These are phyloP conservation scores for Mycena capillaripes DNA, from an alignment of 768 basidiomycete species.

Conservation along the genomic window DNA sequence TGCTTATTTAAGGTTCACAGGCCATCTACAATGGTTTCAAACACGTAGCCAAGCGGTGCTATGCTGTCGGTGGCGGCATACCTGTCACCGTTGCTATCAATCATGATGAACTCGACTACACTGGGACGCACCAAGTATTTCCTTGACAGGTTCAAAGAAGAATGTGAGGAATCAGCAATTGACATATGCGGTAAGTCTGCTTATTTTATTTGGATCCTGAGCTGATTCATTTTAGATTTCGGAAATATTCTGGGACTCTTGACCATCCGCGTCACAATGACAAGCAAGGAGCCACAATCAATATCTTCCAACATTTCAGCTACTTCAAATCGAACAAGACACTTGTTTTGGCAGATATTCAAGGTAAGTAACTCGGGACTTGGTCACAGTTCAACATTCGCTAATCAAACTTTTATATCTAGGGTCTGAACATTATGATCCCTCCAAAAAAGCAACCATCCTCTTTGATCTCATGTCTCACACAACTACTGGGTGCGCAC, in stretches of 20 bases:
- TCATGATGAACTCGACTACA: neutral
- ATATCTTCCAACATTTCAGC: constrained; percentile 7
- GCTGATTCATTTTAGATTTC: neutral
- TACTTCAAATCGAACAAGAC: constrained; percentile 7
- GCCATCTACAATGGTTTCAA: neutral
- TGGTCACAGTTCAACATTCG: neutral
- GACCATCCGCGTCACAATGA: constrained; percentile 4
- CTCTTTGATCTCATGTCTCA: constrained; percentile 15
- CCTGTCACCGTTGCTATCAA: neutral
- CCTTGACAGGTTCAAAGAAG: neutral
- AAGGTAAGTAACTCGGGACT: neutral
- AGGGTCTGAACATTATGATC: neutral
- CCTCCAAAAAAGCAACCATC: neutral
- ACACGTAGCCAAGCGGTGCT: constrained; percentile 3
- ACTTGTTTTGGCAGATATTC: constrained; percentile 3
- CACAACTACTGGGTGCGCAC: neutral
- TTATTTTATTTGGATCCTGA: neutral
- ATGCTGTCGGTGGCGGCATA: neutral
- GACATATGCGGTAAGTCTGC: neutral
- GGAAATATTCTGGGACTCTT: neutral
- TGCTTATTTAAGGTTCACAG: neutral
- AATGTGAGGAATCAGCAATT: neutral
- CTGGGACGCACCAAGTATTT: neutral
- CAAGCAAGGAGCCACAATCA: constrained; percentile 11
- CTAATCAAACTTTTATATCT: too few relatives aligned